phyloP scores from a whole-genome alignment of 331 rosid genomes.

The Malus hybrid region DNA sequence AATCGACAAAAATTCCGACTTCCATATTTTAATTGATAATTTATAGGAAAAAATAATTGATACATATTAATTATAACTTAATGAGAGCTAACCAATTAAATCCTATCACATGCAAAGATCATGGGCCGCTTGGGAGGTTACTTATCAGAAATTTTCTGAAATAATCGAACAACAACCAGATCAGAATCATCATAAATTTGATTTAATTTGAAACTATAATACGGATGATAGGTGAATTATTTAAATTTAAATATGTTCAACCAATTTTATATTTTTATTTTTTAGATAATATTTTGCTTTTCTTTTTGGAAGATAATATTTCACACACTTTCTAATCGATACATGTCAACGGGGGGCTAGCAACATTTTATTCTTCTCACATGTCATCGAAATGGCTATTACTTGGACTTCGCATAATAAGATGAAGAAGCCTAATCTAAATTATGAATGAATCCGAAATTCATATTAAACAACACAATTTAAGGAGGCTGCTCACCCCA shows the following conservation, averaged over 20 bases:
- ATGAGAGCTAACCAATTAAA: constrained; percentile 15
- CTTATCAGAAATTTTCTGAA: background rate
- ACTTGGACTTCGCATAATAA: background rate
- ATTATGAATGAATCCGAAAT: background rate
- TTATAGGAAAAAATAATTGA: background rate
- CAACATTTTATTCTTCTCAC: constrained; percentile 9
- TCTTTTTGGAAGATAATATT: background rate
- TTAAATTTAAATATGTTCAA: background rate
- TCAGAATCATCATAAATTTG: background rate
- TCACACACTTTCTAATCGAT: background rate
- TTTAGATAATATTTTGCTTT: background rate
- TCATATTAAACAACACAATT: background rate
- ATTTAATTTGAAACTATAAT: background rate
- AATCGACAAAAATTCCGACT: constrained; percentile 64
- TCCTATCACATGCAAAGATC: constrained; percentile 36
- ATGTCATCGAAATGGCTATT: constrained; percentile 16
- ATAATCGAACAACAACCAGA: constrained; percentile 1
- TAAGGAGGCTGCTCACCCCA: background rate
- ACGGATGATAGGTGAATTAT: background rate
- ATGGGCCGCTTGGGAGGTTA: constrained; percentile 15
- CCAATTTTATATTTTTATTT: background rate
- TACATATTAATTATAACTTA: constrained; percentile 3
- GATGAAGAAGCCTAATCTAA: background rate
- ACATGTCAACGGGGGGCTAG: background rate
- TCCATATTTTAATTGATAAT: constrained; percentile 24